A percentile compares a stretch with the other conserved stretches of the same genome.
These are phyloP conservation scores for Apiospora aurea DNA, from an alignment of 2,329 filamentous ascomycete genomes.

Conservation along the genomic window DNA sequence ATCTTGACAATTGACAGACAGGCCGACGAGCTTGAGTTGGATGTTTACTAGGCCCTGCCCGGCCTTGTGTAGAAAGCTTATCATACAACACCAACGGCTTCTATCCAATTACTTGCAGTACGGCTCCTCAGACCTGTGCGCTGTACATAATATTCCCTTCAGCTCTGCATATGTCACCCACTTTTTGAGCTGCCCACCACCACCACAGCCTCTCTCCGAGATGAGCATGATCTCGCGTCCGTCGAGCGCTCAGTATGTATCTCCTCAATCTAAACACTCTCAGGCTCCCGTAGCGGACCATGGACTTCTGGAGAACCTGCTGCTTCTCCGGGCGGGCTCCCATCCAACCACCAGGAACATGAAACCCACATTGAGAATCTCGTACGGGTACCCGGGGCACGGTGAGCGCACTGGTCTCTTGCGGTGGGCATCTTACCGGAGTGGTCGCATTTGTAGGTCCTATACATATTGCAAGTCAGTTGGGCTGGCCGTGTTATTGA, in stretches of 20 bases:
- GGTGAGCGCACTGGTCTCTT: background rate
- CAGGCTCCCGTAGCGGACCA: background rate
- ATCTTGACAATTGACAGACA: slow-evolving; percentile 11
- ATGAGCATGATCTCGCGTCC: slow-evolving; percentile 18
- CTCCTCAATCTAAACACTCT: background rate
- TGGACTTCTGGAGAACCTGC: background rate
- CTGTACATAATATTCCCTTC: slow-evolving; percentile 8
- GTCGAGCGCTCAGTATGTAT: background rate
- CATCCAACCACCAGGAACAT: background rate
- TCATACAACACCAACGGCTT: slow-evolving; percentile 8
- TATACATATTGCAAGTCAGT: background rate
- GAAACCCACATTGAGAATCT: slow-evolving; percentile 16
- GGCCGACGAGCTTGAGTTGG: background rate
- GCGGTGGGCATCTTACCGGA: background rate
- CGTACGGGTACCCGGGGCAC: slow-evolving; percentile 6
- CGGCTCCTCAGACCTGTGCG: background rate
- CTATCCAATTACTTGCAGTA: background rate
- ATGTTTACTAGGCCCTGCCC: background rate
- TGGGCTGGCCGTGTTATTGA: background rate
- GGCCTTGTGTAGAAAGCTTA: slow-evolving; percentile 10
- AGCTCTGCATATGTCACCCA: slow-evolving; percentile 11
- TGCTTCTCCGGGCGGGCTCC: slow-evolving; percentile 5
- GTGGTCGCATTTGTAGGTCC: background rate
- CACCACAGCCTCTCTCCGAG: slow-evolving; percentile 15
- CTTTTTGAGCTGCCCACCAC: slow-evolving; percentile 6